Evolutionary conservation across 371 early-diverging fungal species (phyloP), one percentile per base, ranked within the genome.

Genomic region (Actinomortierella ambigua): DNA sequence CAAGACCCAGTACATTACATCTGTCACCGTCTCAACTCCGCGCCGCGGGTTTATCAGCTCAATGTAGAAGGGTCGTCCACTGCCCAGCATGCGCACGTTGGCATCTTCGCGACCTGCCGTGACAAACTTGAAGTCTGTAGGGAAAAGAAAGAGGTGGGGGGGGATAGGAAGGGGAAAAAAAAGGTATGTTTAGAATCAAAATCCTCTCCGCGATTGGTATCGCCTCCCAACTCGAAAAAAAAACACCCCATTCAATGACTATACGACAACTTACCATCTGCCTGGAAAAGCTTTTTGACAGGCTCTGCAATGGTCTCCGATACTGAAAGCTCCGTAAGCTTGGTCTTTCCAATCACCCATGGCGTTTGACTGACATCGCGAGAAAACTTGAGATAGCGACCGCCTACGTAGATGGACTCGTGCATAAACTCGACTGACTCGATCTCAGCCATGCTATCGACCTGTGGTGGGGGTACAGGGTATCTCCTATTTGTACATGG

Each of bases 41-140:
- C n/a, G n/a, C n/a, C n/a, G 79, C 13, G 99, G 98, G 58, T 98
- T 92, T 17, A 87, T 80, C 49, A 99, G 58, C 65, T 96, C 95
- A 20, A 94, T 66, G 59, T 95, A 93, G 77, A 98, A 98, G 6
- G 99, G 99, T 40, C 99, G 81, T 15, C 99, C 99, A 29, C 79
- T 79, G 29, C 96, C 97, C 26, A 98, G 77, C 96, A 97, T 97
- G 27, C 94, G 85, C 9, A 99, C 99, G 79, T 99, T 97, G 15
- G 93, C 91, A 80, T 99, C 99, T 71, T 99, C 99, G 41, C 99
- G 86, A 3, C 99, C 99, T 2, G 98, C 88, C 0, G 93, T 85
- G 3, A 89, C 85, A 77, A 99, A 93, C 56, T 92, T 93, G 77
- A 85, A 89, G 17, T 75, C 87, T 82, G 65, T 42, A 61, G 59